A percentile compares a stretch with the other conserved stretches of the same genome.
Evolutionary conservation across 495 filamentous ascomycete species (phyloP).

Genomic region (Hyaloscypha finlandica): DNA sequence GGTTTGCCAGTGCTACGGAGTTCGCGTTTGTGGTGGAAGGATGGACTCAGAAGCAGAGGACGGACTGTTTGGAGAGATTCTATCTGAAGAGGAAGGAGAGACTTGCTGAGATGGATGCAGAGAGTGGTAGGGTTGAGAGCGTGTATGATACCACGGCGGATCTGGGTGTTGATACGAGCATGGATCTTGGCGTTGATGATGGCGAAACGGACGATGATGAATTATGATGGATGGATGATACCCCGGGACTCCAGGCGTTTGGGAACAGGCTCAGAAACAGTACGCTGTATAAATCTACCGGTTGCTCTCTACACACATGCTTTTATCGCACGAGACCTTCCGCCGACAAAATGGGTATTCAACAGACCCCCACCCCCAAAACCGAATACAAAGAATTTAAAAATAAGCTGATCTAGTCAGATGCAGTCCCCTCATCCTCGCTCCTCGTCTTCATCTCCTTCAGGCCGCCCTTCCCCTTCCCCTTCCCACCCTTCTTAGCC

Average conservation of each 20-base stretch:
- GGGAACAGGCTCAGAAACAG: not conserved
- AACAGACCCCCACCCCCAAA: conserved; percentile 6
- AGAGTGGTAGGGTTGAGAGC: not conserved
- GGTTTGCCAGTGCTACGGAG: conserved; percentile 73
- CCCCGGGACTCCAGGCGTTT: conserved; percentile 16
- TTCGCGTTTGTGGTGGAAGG: conserved; percentile 94
- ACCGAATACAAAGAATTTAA: not conserved
- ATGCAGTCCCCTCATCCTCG: conserved; percentile 28
- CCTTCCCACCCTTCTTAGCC: conserved; percentile 41
- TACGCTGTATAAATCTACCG: conserved; percentile 1
- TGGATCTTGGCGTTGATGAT: not conserved
- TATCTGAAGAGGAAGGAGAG: conserved; percentile 56
- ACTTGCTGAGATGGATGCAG: conserved; percentile 35
- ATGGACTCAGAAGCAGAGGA: conserved; percentile 85
- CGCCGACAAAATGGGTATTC: conserved; percentile 1
- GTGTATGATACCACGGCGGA: conserved; percentile 2
- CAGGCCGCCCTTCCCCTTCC: conserved; percentile 35
- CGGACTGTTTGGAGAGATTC: conserved; percentile 79
- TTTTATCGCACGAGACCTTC: not conserved
- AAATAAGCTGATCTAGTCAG: conserved; percentile 24
- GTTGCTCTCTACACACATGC: not conserved
- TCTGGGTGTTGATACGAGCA: conserved; percentile 1
- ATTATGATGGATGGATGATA: conserved; percentile 24
- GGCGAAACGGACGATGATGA: conserved; percentile 31
- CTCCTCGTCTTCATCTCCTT: conserved; percentile 35